Evolutionary conservation across 2,329 filamentous ascomycete genomes (phyloP).

Genomic region (Talaromyces sp.): DNA sequence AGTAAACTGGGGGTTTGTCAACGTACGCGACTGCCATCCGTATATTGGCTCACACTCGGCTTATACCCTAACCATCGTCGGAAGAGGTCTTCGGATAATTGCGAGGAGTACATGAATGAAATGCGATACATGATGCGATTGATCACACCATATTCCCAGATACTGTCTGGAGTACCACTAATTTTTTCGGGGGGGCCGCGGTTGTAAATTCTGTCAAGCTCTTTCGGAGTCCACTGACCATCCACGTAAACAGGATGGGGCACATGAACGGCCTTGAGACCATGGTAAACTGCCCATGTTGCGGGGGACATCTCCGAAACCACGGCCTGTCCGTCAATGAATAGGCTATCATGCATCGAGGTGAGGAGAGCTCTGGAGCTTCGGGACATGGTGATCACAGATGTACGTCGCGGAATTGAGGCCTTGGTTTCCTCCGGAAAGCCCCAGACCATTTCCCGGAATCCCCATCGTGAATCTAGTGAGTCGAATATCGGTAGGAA

Average conservation of each 20-base stretch:
- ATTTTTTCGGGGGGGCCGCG: not conserved
- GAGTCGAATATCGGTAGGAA: constrained; percentile 63
- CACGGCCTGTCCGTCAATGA: constrained; percentile 66
- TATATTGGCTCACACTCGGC: not conserved
- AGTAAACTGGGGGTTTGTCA: not conserved
- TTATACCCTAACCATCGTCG: constrained; percentile 48
- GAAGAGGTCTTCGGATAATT: constrained; percentile 48
- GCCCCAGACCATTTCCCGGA: constrained; percentile 53
- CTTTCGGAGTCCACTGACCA: not conserved
- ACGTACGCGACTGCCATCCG: not conserved
- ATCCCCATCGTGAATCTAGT: constrained; percentile 66
- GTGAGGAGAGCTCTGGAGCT: constrained; percentile 64
- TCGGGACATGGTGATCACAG: constrained; percentile 63
- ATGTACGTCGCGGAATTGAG: constrained; percentile 55
- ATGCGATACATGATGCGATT: constrained; percentile 25
- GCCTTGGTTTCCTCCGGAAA: constrained; percentile 43
- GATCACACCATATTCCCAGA: constrained; percentile 41
- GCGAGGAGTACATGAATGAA: constrained; percentile 24
- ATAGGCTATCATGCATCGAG: constrained; percentile 65
- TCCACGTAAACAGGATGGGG: constrained; percentile 63
- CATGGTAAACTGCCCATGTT: constrained; percentile 67
- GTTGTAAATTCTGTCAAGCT: not conserved
- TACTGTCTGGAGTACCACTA: constrained; percentile 51
- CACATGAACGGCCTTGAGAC: constrained; percentile 71
- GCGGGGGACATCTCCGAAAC: constrained; percentile 76